Percentiles rank a stretch among this genome's conserved stretches.
These are phyloP conservation scores for Rubroshorea leprosula DNA, from an alignment of 345 rosid genomes.

Conservation along the genomic window DNA sequence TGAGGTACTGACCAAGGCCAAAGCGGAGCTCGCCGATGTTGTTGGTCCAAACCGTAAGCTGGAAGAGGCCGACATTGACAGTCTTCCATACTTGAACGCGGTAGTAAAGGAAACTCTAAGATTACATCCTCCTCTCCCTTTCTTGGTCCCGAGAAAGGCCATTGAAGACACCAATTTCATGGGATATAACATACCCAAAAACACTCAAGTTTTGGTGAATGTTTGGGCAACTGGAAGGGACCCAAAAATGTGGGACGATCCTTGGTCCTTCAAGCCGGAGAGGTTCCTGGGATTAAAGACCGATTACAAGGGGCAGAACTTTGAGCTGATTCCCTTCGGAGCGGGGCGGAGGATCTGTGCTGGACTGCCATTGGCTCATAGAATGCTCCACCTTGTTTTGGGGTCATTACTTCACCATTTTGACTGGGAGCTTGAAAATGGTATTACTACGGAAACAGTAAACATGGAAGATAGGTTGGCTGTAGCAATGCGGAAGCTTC, in stretches of 20 bases:
- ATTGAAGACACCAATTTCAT: conserved; percentile 35
- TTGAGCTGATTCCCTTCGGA: conserved; percentile 11
- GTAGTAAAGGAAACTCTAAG: conserved; percentile 48
- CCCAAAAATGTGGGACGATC: conserved; percentile 42
- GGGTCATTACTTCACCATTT: conserved; percentile 22
- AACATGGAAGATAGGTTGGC: conserved; percentile 32
- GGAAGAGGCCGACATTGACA: conserved; percentile 45
- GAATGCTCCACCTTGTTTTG: conserved; percentile 11
- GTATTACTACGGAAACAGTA: conserved; percentile 16
- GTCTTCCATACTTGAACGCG: conserved; percentile 47
- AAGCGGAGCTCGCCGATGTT: conserved; percentile 40
- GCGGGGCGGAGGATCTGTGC: conserved; percentile 22
- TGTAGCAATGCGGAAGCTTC: conserved; percentile 21
- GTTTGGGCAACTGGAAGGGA: conserved; percentile 68
- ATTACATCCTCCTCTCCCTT: conserved; percentile 54
- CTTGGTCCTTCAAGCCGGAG: conserved; percentile 9
- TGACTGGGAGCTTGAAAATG: conserved; percentile 29
- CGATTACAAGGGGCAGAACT: neutral
- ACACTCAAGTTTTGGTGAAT: conserved; percentile 47
- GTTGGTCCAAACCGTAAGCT: conserved; percentile 36
- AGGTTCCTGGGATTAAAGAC: conserved; percentile 15
- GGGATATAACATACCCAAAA: conserved; percentile 45
- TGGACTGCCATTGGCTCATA: conserved; percentile 16
- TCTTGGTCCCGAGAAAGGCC: conserved; percentile 50
- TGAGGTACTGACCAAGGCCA: conserved; percentile 34